Percentiles rank a stretch among this genome's conserved stretches.
Conservation (phyloP, 441 rosid genomes). For the Gossypium gossypioides region DNA sequence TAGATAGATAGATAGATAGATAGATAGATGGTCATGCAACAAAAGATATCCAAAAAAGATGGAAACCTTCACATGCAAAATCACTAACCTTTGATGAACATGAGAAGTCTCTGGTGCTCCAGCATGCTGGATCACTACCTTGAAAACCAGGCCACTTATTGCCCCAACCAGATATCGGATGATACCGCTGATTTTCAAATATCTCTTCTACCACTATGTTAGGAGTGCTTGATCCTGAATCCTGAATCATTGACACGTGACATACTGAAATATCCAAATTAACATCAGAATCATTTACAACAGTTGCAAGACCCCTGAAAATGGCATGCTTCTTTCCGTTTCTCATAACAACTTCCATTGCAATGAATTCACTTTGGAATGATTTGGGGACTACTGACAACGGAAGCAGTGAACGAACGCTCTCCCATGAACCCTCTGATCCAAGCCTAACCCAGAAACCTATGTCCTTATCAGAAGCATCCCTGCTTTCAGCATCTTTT, state of each 20-base stretch:
- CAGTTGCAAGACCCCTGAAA: conserved; percentile 83
- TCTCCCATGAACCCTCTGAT: conserved; percentile 65
- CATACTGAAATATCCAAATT: conserved; percentile 60
- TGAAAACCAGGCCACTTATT: conserved; percentile 31
- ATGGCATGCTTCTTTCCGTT: conserved; percentile 90
- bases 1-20: not conserved
- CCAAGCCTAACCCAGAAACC: conserved; percentile 87
- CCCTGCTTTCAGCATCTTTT: conserved; percentile 39
- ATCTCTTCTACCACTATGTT: conserved; percentile 46
- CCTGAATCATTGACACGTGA: conserved; percentile 27
- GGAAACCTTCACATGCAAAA: conserved; percentile 2
- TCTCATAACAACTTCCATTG: conserved; percentile 83
- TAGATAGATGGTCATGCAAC: not conserved
- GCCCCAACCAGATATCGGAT: conserved; percentile 47
- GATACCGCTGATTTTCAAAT: conserved; percentile 51
- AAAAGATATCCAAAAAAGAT: conserved; percentile 2
- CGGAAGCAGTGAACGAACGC: conserved; percentile 82
- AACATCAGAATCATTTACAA: conserved; percentile 78
- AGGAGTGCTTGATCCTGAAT: conserved; percentile 32
- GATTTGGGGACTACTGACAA: conserved; percentile 70
- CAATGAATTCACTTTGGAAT: conserved; percentile 56
- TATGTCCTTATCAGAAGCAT: conserved; percentile 46
- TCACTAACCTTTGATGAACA: conserved; percentile 45
- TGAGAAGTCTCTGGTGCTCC: conserved; percentile 60
- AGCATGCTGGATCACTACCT: conserved; percentile 35